These are phyloP conservation scores for Monosporascus ibericus DNA, from an alignment of 2,329 filamentous ascomycete species.

Conservation along the genomic window DNA sequence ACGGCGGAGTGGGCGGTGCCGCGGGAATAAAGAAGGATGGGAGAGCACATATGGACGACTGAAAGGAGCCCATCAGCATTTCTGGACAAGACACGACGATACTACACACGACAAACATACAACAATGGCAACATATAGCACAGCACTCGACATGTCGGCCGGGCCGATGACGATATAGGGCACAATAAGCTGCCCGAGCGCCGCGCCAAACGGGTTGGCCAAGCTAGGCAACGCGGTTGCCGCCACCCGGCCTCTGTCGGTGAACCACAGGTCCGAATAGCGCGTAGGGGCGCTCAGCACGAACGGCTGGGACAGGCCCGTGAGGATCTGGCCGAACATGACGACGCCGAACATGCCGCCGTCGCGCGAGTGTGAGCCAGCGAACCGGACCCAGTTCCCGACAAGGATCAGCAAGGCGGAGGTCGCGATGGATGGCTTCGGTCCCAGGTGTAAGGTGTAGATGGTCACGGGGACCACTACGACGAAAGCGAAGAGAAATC, in stretches of 20 bases:
- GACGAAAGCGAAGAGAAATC: slow-evolving; percentile 80
- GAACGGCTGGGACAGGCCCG: slow-evolving; percentile 86
- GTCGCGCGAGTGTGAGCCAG: slow-evolving; percentile 48
- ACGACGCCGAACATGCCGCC: slow-evolving; percentile 66
- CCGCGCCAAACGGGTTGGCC: slow-evolving; percentile 85
- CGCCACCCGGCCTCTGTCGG: slow-evolving; percentile 71
- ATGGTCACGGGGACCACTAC: slow-evolving; percentile 66
- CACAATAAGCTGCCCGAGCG: slow-evolving; percentile 79
- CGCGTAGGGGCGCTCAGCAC: slow-evolving; percentile 82
- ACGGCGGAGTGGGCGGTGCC: slow-evolving; percentile 69
- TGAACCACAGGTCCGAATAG: slow-evolving; percentile 95
- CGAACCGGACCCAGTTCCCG: slow-evolving; percentile 91
- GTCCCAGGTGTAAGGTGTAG: slow-evolving; percentile 72
- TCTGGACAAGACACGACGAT: no score
- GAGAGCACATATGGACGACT: slow-evolving; percentile 51
- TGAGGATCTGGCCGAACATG: slow-evolving; percentile 88
- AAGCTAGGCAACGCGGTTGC: slow-evolving; percentile 81
- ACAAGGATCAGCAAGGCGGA: slow-evolving; percentile 67
- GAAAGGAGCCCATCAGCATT: slow-evolving; percentile 38
- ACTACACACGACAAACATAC: slow-evolving; percentile 38
- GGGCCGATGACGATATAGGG: slow-evolving; percentile 65
- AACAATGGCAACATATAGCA: slow-evolving; percentile 79
- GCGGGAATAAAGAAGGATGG: slow-evolving; percentile 79
- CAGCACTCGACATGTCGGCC: slow-evolving; percentile 68
- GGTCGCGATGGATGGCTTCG: slow-evolving; percentile 69